These are phyloP conservation scores for Aspergillus diversus DNA, from an alignment of 495 filamentous ascomycete genomes.

Conservation along the genomic window DNA sequence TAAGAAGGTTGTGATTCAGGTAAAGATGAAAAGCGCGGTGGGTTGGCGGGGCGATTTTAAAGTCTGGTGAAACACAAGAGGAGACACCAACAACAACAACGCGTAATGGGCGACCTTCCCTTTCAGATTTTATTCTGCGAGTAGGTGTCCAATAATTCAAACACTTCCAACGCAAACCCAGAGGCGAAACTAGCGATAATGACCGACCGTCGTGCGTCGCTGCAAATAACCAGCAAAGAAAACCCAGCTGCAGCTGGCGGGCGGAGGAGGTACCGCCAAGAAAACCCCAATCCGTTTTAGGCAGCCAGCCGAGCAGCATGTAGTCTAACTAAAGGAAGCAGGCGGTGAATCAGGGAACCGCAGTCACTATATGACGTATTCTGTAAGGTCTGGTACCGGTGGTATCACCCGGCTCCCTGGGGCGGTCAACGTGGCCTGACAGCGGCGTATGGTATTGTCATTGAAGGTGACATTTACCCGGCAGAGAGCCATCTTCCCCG, in stretches of 20 bases:
- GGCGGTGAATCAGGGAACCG: slow-evolving; percentile 1
- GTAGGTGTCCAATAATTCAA: background rate
- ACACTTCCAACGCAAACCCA: background rate
- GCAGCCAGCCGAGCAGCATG: slow-evolving; percentile 12
- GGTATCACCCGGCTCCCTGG: background rate
- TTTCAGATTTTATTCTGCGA: background rate
- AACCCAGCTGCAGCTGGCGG: slow-evolving; percentile 8
- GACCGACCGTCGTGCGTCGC: background rate
- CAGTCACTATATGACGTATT: slow-evolving; percentile 19
- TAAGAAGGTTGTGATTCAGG: background rate
- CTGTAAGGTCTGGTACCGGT: slow-evolving; percentile 13
- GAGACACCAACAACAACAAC: background rate
- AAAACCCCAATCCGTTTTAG: slow-evolving; percentile 15
- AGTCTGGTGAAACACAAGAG: background rate
- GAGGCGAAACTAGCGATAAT: background rate
- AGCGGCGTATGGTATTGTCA: slow-evolving; percentile 40
- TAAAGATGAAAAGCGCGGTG: background rate
- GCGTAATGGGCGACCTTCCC: background rate
- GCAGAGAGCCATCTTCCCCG: slow-evolving; percentile 34
- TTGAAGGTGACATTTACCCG: slow-evolving; percentile 17
- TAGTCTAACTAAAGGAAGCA: slow-evolving; percentile 5
- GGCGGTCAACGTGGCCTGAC: slow-evolving; percentile 29
- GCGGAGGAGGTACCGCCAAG: slow-evolving; percentile 7
- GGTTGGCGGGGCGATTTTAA: slow-evolving; percentile 6
- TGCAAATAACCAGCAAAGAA: slow-evolving; percentile 19